Conservation (phyloP, 306 rosid genomes). For the Psophocarpus tetragonolobus region DNA sequence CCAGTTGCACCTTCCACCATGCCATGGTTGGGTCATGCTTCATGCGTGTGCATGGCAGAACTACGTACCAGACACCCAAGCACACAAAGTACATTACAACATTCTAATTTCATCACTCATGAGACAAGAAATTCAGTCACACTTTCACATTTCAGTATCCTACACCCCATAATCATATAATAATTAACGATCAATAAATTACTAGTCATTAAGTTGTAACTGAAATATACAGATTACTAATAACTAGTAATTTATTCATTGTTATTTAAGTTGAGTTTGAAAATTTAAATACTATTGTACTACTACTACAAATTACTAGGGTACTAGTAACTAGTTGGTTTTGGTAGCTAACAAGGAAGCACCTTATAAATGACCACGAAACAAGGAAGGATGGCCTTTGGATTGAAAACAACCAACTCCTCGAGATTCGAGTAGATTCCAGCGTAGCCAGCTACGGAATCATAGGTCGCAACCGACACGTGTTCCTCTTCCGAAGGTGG, state of each 20-base stretch:
- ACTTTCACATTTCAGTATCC: neutral
- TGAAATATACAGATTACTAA: neutral
- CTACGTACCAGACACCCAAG: neutral
- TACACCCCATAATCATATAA: neutral
- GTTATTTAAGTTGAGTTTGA: neutral
- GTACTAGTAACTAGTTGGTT: neutral
- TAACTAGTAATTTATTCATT: constrained; percentile 2
- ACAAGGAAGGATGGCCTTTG: constrained; percentile 91
- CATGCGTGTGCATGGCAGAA: constrained; percentile 28
- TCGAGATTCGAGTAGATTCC: constrained; percentile 85
- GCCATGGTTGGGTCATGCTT: neutral
- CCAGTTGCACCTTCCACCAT: constrained; percentile 12
- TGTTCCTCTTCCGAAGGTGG: constrained; percentile 49
- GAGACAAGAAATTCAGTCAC: neutral
- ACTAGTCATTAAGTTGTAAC: neutral
- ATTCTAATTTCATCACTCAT: neutral
- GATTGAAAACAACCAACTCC: constrained; percentile 74
- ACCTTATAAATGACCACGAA: constrained; percentile 86
- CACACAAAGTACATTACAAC: constrained; percentile 21
- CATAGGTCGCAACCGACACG: constrained; percentile 50
- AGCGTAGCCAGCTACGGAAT: constrained; percentile 67
- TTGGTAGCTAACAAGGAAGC: neutral
- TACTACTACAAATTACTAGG: neutral
- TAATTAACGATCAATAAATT: constrained; percentile 6
- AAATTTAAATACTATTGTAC: neutral